These are phyloP conservation scores for Prinsepia uniflora DNA, from an alignment of 306 rosid species.

Conservation along the genomic window DNA sequence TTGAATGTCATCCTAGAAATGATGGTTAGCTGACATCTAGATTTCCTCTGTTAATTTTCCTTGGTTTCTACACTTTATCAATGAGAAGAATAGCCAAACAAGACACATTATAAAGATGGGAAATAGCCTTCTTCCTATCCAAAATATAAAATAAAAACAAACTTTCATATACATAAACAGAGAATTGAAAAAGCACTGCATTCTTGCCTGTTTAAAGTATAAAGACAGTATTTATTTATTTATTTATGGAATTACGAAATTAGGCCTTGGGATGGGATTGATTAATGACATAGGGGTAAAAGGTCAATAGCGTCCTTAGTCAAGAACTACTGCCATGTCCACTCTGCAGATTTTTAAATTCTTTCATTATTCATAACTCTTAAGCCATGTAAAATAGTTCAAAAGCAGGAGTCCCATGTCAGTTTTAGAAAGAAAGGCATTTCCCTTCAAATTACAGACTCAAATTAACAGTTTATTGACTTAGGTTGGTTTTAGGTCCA, in stretches of 20 bases:
- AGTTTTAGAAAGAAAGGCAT: background rate
- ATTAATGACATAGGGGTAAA: background rate
- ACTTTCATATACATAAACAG: background rate
- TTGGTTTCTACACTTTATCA: background rate
- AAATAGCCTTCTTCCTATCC: background rate
- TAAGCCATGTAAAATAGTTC: background rate
- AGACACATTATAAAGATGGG: background rate
- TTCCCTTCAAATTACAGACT: background rate
- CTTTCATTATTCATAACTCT: background rate
- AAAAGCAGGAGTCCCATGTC: background rate
- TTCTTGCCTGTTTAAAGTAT: background rate
- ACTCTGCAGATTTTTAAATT: background rate
- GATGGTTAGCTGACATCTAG: background rate
- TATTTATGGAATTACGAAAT: background rate
- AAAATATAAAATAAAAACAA: background rate
- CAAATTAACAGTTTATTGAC: background rate
- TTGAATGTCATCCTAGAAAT: background rate
- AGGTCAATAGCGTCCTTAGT: background rate
- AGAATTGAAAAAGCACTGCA: background rate
- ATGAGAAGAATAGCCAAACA: background rate
- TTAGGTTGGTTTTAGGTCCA: background rate
- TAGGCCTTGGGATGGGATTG: background rate
- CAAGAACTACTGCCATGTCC: background rate
- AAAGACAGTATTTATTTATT: no score
- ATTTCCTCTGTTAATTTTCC: background rate